These are phyloP conservation scores for Rhizopus sp. DNA, from an alignment of 371 early-diverging fungal species.

Conservation along the genomic window DNA sequence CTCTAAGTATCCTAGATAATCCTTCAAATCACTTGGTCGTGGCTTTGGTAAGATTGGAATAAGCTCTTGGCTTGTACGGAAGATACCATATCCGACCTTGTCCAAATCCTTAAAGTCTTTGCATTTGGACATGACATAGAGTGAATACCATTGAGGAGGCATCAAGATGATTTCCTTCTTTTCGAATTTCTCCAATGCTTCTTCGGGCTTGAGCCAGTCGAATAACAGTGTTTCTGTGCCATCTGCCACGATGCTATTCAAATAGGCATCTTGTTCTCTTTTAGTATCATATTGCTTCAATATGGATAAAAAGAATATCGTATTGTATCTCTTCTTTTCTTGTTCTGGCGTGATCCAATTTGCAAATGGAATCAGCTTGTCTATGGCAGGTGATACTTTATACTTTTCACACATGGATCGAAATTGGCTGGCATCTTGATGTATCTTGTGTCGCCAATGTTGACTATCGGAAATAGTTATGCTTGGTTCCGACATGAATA, in stretches of 20 bases:
- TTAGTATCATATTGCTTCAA: slow-evolving; percentile 21
- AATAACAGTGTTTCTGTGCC: slow-evolving; percentile 64
- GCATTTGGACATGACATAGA: slow-evolving; percentile 42
- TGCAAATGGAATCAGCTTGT: slow-evolving; percentile 57
- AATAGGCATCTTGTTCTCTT: slow-evolving; percentile 18
- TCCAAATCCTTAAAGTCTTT: slow-evolving; percentile 30
- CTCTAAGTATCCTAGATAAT: slow-evolving; percentile 28
- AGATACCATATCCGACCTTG: slow-evolving; percentile 35
- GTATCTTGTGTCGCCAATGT: slow-evolving; percentile 57
- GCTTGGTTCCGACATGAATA: slow-evolving; percentile 55
- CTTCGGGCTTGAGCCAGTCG: slow-evolving; percentile 72
- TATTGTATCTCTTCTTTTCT: slow-evolving; percentile 70
- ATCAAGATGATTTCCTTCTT: slow-evolving; percentile 38
- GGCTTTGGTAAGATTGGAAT: slow-evolving; percentile 53
- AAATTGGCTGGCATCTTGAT: slow-evolving; percentile 57
- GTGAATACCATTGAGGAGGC: slow-evolving; percentile 73
- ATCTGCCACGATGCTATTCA: slow-evolving; percentile 46
- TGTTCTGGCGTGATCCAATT: slow-evolving; percentile 81
- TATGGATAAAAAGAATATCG: slow-evolving; percentile 74
- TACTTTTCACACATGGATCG: slow-evolving; percentile 51
- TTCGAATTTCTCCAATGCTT: slow-evolving; percentile 36
- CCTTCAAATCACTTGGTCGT: slow-evolving; percentile 12
- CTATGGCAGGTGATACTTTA: slow-evolving; percentile 48
- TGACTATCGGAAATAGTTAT: slow-evolving; percentile 24
- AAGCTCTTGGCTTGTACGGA: slow-evolving; percentile 27